phyloP scores from a whole-genome alignment of 495 filamentous ascomycete species.

The Xylaria intraflava region DNA sequence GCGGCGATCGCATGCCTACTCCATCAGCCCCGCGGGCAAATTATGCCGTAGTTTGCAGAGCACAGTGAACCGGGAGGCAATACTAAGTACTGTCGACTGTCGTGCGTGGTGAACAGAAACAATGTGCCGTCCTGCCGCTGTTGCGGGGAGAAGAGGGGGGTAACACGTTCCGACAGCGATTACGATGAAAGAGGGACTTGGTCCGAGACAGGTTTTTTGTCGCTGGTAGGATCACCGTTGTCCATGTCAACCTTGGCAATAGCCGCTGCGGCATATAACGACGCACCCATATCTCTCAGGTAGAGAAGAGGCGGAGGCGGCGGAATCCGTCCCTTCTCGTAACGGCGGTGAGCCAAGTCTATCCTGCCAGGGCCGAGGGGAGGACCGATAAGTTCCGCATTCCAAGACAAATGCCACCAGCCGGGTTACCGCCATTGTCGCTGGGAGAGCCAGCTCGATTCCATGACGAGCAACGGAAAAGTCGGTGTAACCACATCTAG shows the following conservation, averaged over 20 bases:
- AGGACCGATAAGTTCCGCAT: conserved; percentile 1
- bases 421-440: too few species aligned
- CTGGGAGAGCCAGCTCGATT: too few species aligned
- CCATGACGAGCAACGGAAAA: neutral
- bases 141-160: neutral
- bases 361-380: neutral
- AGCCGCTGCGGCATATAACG: conserved; percentile 5
- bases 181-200: conserved; percentile 5
- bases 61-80: neutral
- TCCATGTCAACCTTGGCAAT: conserved; percentile 1
- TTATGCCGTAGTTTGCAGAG: neutral
- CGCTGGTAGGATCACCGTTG: neutral
- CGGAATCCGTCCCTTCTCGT: neutral
- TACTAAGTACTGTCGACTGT: too few species aligned
- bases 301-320: neutral
- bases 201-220: conserved; percentile 10
- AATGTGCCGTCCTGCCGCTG: neutral
- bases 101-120: neutral
- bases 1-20: conserved; percentile 1
- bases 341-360: conserved; percentile 10
- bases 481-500: conserved; percentile 11
- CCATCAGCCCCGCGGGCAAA: conserved; percentile 10
- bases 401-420: conserved; percentile 1
- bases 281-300: too few species aligned
- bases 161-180: conserved; percentile 2